Evolutionary conservation across 2,329 filamentous ascomycete genomes (phyloP), one percentile per base, ranked within the genome.

Genomic region (Zymoseptoria pseudotritici): DNA sequence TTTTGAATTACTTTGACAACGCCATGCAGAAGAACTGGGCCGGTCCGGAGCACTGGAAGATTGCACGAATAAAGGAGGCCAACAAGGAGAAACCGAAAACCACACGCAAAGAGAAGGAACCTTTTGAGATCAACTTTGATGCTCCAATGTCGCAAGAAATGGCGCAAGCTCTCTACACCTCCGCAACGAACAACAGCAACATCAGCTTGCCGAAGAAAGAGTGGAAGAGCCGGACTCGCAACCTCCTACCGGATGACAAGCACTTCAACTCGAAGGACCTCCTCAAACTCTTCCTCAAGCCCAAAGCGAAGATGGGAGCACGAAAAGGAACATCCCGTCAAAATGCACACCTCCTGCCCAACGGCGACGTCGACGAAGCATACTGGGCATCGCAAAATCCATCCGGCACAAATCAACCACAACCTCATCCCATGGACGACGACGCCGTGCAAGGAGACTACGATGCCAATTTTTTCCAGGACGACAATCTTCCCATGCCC

Each of bases 1-100:
- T 99, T 60, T 82, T 99, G n/a, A 89, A 90, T 71, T 99, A 97
- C 77, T 99, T 99, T 71, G 94, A 99, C 73, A 91, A 96, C 70
- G 92, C 93, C 2, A 78, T 97, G 51, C 90, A 94, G 72, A 97
- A 96, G 82, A 97, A 97, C 70, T 99, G 94, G 93, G 88, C 89
- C 5, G 95, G 91, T 54, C 93, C 94, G n/a, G 94, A 97, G 73
- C 94, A 99, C 75, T 99, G 94, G 94, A 88, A 93, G 66, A 97
- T 99, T 71, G 84, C 90, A 63, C 91, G 91, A 71, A 94, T 99
- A 74, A 97, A 97, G 68, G 83, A 86, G 58, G 76, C 73, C 13
- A 79, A 74, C 69, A 91, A 92, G 74, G 81, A 77, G 31, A 75
- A 77, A 69, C 58, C 63, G 68, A 85, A 86, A 68, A 84, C 90